Evolutionary conservation across 1,139 yeast genomes (phyloP).

Genomic region (Lodderomyces jiufengensis): DNA sequence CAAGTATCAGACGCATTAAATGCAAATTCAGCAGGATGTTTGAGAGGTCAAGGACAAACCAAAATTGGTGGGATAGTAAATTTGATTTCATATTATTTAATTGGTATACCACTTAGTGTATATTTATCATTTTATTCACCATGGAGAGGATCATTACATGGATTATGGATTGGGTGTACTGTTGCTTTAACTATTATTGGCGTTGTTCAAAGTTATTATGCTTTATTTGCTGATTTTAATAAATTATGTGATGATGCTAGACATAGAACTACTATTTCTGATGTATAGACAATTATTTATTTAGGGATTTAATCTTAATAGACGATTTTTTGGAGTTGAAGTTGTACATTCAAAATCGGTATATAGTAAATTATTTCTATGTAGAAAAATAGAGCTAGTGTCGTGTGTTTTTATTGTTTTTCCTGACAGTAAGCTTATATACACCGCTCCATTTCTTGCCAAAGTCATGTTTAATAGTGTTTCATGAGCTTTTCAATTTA

Average conservation of each 20-base stretch:
- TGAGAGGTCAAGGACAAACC: conserved; percentile 59
- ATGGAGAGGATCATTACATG: conserved; percentile 43
- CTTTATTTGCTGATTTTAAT: conserved; percentile 38
- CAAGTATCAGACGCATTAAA: conserved; percentile 57
- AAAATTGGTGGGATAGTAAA: conserved; percentile 58
- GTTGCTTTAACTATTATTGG: conserved; percentile 52
- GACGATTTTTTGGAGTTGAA: too few species aligned
- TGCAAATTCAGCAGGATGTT: conserved; percentile 58
- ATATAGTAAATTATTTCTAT: too few species aligned
- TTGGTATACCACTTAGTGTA: conserved; percentile 51
- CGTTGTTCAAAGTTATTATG: conserved; percentile 45
- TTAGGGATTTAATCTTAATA: too few species aligned
- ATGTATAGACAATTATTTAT: too few species aligned
- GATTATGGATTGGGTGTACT: conserved; percentile 54
- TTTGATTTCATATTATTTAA: conserved; percentile 47
- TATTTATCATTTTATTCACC: conserved; percentile 46
- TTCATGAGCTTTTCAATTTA: too few species aligned
- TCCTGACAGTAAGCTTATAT: too few species aligned
- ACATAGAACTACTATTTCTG: conserved; percentile 24
- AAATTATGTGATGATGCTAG: conserved; percentile 40
- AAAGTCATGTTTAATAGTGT: too few species aligned
- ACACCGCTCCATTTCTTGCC: too few species aligned
- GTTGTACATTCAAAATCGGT: too few species aligned
- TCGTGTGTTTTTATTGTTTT: too few species aligned
- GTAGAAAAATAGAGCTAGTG: too few species aligned